Conservation (phyloP, 768 basidiomycete species). For the Rossbeevera mucosa region DNA sequence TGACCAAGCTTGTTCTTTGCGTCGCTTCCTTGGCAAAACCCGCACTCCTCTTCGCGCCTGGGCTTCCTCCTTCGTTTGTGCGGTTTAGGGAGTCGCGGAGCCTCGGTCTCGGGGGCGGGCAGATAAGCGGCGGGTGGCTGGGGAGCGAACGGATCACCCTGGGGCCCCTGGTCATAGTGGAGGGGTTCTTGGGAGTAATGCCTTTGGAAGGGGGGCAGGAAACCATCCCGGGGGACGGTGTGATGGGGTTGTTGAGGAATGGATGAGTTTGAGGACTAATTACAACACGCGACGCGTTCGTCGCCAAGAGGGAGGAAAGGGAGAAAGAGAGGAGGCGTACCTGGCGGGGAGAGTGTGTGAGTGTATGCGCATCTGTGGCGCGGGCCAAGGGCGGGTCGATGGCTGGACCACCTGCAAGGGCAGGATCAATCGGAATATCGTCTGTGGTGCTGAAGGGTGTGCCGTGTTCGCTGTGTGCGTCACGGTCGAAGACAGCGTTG, state of each 20-base stretch:
- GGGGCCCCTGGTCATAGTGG: slow-evolving; percentile 70
- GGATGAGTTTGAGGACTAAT: slow-evolving; percentile 27
- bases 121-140: slow-evolving; percentile 51
- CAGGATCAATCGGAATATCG: slow-evolving; percentile 81
- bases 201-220: slow-evolving; percentile 11
- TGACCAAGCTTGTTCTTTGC: slow-evolving; percentile 50
- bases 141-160: slow-evolving; percentile 80
- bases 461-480: slow-evolving; percentile 54
- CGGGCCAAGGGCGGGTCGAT: slow-evolving; percentile 52
- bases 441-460: slow-evolving; percentile 55
- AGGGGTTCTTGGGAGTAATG: slow-evolving; percentile 33
- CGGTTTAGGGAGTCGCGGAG: slow-evolving; percentile 39
- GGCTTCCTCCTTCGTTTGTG: slow-evolving; percentile 44
- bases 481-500: slow-evolving; percentile 45
- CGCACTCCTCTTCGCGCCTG: slow-evolving; percentile 62
- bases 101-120: slow-evolving; percentile 43
- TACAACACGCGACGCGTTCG: slow-evolving; percentile 71
- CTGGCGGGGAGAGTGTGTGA: slow-evolving; percentile 25
- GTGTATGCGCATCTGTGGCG: slow-evolving; percentile 16
- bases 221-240: slow-evolving; percentile 29
- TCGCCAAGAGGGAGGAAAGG: slow-evolving; percentile 22
- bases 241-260: slow-evolving; percentile 22
- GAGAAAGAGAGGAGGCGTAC: slow-evolving; percentile 35
- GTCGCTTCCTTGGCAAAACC: slow-evolving; percentile 72
- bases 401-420: slow-evolving; percentile 43